Percentiles rank a stretch among this genome's conserved stretches.
phyloP scores from a whole-genome alignment of 2,329 filamentous ascomycete genomes.

The Colletotrichum incanum region DNA sequence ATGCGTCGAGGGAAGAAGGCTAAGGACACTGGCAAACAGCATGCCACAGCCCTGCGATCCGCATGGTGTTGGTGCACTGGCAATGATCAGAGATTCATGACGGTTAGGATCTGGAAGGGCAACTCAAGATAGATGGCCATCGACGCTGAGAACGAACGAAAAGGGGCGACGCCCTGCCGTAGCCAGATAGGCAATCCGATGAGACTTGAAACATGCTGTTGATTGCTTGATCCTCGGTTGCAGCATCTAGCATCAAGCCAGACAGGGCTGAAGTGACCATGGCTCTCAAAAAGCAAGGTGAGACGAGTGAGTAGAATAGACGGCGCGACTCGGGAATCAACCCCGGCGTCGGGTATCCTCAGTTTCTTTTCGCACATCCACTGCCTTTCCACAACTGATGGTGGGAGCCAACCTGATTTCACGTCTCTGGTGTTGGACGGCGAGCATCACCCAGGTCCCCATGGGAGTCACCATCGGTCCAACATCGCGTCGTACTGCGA shows the following conservation, averaged over 20 bases:
- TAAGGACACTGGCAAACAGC: constrained; percentile 1
- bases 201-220: constrained; percentile 4
- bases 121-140: neutral
- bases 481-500: neutral
- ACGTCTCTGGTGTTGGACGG: neutral
- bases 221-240: neutral
- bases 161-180: neutral
- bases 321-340: neutral
- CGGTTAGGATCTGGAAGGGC: constrained; percentile 5
- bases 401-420: neutral
- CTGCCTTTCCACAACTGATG: neutral
- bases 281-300: neutral
- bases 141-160: neutral
- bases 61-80: neutral
- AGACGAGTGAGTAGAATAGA: neutral
- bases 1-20: constrained; percentile 25
- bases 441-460: too few relatives aligned
- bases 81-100: neutral
- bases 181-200: neutral
- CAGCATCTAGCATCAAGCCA: constrained; percentile 2
- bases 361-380: neutral
- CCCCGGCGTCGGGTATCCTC: neutral
- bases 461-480: neutral
- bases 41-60: constrained; percentile 2
- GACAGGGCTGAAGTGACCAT: constrained; percentile 3